Evolutionary conservation across 2,329 filamentous ascomycete genomes (phyloP).

Genomic region (Phialophora tarda): DNA sequence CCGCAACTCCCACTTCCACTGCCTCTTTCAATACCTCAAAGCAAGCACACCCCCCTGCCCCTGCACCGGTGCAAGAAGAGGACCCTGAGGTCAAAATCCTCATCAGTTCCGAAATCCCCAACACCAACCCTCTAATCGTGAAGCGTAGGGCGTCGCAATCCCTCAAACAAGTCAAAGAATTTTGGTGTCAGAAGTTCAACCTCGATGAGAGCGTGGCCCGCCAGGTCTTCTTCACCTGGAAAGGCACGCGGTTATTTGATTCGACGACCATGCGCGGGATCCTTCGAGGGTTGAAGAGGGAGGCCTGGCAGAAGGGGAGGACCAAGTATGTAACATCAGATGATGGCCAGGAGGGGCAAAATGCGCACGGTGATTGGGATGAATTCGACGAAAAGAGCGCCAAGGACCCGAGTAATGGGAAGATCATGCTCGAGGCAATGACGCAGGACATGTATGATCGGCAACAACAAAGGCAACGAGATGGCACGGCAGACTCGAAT

Average conservation of each 20-base stretch:
- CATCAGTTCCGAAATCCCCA: constrained; percentile 69
- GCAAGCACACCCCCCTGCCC: constrained; percentile 23
- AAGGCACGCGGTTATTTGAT: constrained; percentile 72
- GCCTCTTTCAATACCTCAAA: constrained; percentile 4
- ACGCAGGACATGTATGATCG: constrained; percentile 67
- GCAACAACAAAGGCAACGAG: constrained; percentile 50
- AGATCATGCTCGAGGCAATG: constrained; percentile 78
- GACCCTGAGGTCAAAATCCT: constrained; percentile 67
- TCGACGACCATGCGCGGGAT: constrained; percentile 74
- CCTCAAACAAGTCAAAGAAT: constrained; percentile 68
- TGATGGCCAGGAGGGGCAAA: neutral
- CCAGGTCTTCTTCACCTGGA: constrained; percentile 79
- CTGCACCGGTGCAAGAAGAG: constrained; percentile 29
- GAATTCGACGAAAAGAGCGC: constrained; percentile 38
- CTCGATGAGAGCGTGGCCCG: constrained; percentile 57
- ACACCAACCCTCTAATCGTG: constrained; percentile 66
- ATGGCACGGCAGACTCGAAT: neutral
- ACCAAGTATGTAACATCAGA: neutral
- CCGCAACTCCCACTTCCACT: constrained; percentile 1
- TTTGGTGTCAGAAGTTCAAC: constrained; percentile 71
- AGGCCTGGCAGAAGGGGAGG: constrained; percentile 19
- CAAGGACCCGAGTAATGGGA: constrained; percentile 57
- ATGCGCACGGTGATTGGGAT: constrained; percentile 53
- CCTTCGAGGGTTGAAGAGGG: constrained; percentile 49
- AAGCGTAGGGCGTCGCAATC: constrained; percentile 70